Evolutionary conservation across 495 filamentous ascomycete species (phyloP).

Genomic region (Amphirosellinia nigrospora): DNA sequence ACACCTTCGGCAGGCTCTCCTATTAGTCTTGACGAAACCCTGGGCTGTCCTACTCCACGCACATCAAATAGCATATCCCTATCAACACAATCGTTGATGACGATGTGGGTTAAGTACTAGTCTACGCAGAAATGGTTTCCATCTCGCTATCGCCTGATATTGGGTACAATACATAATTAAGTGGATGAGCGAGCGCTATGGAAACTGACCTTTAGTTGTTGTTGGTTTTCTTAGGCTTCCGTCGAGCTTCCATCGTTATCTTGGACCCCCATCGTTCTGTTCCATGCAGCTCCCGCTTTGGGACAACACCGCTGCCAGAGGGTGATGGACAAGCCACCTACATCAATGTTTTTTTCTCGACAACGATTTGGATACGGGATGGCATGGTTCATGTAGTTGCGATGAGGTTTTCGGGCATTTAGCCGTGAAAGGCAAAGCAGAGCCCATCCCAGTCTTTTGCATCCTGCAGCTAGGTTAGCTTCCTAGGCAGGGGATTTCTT

Average conservation of each 20-base stretch:
- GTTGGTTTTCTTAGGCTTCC: conserved; percentile 31
- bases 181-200: not conserved
- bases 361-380: not conserved
- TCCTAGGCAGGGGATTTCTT: not conserved
- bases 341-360: not conserved
- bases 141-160: not conserved
- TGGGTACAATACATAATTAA: conserved; percentile 8
- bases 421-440: conserved; percentile 19
- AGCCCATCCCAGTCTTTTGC: conserved; percentile 18
- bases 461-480: conserved; percentile 24
- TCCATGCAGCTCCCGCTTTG: conserved; percentile 44
- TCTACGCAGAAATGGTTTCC: not conserved
- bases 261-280: conserved; percentile 36
- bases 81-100: not conserved
- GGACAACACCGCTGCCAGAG: conserved; percentile 29
- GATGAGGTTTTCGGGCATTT: conserved; percentile 18
- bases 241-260: conserved; percentile 43
- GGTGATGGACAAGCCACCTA: conserved; percentile 14
- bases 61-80: not conserved
- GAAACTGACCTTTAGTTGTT: not conserved
- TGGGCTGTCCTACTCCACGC: not conserved
- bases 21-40: not conserved
- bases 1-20: conserved; percentile 22
- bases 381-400: conserved; percentile 18
- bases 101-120: conserved; percentile 4